Conservation (phyloP, 257 asterid genomes). For the Solanum chmielewskii region DNA sequence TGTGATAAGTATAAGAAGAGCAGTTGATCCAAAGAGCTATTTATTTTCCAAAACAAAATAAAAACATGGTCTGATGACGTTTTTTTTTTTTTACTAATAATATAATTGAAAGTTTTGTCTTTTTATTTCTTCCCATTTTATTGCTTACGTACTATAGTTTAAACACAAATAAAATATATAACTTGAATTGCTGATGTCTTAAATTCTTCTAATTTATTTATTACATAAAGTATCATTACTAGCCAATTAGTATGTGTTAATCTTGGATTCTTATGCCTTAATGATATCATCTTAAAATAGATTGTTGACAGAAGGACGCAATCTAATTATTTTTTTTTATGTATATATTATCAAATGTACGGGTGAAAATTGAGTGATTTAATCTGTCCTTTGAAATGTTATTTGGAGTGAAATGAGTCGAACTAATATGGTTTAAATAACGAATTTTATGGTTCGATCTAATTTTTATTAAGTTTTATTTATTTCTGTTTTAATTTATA, state of each 20-base stretch:
- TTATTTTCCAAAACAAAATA: background rate
- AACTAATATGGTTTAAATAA: too few species aligned
- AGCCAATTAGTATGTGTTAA: background rate
- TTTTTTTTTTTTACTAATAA: background rate
- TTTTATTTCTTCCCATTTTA: background rate
- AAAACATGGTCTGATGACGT: background rate
- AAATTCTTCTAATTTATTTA: background rate
- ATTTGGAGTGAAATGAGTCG: background rate
- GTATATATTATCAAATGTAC: background rate
- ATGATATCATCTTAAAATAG: background rate
- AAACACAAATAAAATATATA: background rate
- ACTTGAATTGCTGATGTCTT: background rate
- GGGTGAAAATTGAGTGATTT: background rate
- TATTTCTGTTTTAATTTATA: too few species aligned
- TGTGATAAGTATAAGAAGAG: background rate
- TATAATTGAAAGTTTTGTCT: background rate
- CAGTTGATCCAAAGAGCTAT: background rate
- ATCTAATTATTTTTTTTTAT: background rate
- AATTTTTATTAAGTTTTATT: too few species aligned
- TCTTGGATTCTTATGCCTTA: background rate
- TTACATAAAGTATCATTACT: background rate
- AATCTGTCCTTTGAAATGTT: accelerated
- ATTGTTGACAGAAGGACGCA: background rate
- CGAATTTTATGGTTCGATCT: too few species aligned
- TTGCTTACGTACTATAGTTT: background rate